Percentiles rank a stretch among this genome's conserved stretches.
phyloP scores from a whole-genome alignment of 306 rosid genomes.

The Inga laurina region DNA sequence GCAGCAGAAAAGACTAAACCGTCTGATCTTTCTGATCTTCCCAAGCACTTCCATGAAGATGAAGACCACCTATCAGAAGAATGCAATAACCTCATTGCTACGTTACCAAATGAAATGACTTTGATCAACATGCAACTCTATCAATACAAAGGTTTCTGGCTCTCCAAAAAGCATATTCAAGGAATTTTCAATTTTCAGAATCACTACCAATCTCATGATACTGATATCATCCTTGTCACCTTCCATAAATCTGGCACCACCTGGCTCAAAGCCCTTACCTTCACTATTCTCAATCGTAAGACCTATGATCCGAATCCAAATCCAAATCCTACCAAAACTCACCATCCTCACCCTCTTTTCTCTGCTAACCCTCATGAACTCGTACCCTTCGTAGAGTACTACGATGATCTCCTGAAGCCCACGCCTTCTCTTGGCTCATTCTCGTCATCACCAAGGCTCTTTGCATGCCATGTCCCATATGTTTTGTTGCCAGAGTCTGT shows the following conservation, averaged over 20 bases:
- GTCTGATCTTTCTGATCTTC: neutral
- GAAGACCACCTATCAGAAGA: slow-evolving; percentile 22
- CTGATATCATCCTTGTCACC: slow-evolving; percentile 42
- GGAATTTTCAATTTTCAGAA: slow-evolving; percentile 30
- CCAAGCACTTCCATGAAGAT: slow-evolving; percentile 33
- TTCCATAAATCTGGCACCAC: slow-evolving; percentile 51
- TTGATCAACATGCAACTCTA: slow-evolving; percentile 28
- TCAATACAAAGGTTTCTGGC: slow-evolving; percentile 51
- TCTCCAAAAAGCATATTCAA: slow-evolving; percentile 27
- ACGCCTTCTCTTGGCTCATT: neutral
- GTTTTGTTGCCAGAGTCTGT: slow-evolving; percentile 24
- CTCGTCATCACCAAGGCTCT: slow-evolving; percentile 19
- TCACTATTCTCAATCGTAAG: slow-evolving; percentile 32
- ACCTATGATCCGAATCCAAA: neutral
- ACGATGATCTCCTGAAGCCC: neutral
- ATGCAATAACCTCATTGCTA: slow-evolving; percentile 30
- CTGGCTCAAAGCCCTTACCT: slow-evolving; percentile 50
- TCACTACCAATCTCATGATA: slow-evolving; percentile 14
- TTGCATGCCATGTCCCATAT: neutral
- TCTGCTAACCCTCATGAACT: slow-evolving; percentile 40
- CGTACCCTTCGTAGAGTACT: slow-evolving; percentile 44
- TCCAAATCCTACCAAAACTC: neutral
- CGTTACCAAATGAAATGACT: slow-evolving; percentile 28
- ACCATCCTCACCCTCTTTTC: slow-evolving; percentile 33
- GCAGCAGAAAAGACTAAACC: neutral